Percentiles rank a stretch among this genome's conserved stretches.
These are phyloP conservation scores for Yarrowia sp. DNA, from an alignment of 805 yeast genomes.

Conservation along the genomic window DNA sequence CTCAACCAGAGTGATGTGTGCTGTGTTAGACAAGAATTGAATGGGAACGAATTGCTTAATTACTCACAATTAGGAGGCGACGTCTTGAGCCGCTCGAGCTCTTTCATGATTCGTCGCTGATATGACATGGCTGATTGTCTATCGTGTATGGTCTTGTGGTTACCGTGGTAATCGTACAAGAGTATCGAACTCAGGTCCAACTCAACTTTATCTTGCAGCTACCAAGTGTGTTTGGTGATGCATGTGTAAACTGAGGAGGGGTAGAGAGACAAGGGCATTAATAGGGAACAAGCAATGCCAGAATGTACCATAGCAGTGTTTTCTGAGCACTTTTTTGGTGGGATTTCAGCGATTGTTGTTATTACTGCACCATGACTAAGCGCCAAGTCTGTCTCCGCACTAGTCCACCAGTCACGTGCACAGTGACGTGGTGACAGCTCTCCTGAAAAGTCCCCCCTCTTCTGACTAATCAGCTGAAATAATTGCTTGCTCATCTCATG, in stretches of 20 bases:
- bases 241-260: constrained; percentile 8
- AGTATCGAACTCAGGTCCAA: not conserved
- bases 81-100: constrained; percentile 17
- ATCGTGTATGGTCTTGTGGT: not conserved
- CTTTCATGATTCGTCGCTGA: constrained; percentile 25
- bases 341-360: no score
- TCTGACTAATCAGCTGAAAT: no score
- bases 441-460: not conserved
- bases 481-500: no score
- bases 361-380: no score
- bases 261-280: not conserved
- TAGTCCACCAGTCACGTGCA: constrained; percentile 3
- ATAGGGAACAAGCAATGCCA: no score
- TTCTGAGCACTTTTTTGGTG: not conserved
- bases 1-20: constrained; percentile 46
- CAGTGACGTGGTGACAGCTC: constrained; percentile 22
- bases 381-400: no score
- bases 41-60: not conserved
- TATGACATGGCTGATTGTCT: constrained; percentile 9
- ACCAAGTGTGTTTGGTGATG: constrained; percentile 22
- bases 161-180: not conserved
- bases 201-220: constrained; percentile 34
- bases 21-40: constrained; percentile 1
- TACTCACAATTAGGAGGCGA: constrained; percentile 29
- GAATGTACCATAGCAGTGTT: no score